phyloP scores from a whole-genome alignment of 192 early-diverging fungal genomes.

The Backusella mclennaniae region DNA sequence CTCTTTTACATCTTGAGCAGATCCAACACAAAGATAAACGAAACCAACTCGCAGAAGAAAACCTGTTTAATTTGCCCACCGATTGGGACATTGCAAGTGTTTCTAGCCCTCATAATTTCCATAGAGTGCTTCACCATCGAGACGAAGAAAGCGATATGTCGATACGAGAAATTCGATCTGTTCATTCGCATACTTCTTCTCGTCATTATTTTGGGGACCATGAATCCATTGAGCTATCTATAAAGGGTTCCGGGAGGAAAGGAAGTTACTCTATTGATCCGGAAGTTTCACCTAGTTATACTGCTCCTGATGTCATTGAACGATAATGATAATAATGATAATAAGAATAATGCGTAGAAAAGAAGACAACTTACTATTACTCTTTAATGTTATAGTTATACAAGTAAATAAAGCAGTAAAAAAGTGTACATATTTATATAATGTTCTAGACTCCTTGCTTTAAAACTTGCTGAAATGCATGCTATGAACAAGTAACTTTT shows the following conservation, averaged over 20 bases:
- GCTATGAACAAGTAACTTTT: background rate
- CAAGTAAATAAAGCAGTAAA: background rate
- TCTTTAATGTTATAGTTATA: background rate
- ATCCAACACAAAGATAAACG: slow-evolving; percentile 24
- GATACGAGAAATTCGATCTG: background rate
- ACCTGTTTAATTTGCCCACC: background rate
- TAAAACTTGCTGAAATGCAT: background rate
- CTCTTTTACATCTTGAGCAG: slow-evolving; percentile 24
- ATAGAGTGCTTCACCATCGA: background rate
- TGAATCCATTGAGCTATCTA: background rate
- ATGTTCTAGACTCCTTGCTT: background rate
- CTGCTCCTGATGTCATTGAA: background rate
- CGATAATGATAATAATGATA: background rate
- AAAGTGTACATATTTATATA: background rate
- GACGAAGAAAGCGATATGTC: background rate
- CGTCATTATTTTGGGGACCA: background rate
- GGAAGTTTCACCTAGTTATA: background rate
- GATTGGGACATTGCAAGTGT: background rate
- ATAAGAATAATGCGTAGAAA: no score
- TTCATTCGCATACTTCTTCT: background rate
- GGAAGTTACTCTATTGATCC: background rate
- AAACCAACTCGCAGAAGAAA: background rate
- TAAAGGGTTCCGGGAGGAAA: background rate
- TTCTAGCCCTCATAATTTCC: background rate
- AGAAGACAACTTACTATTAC: background rate